Percentiles rank a stretch among this genome's conserved stretches.
Conservation (phyloP, 805 yeast genomes). For the Brettanomyces custersianus region DNA sequence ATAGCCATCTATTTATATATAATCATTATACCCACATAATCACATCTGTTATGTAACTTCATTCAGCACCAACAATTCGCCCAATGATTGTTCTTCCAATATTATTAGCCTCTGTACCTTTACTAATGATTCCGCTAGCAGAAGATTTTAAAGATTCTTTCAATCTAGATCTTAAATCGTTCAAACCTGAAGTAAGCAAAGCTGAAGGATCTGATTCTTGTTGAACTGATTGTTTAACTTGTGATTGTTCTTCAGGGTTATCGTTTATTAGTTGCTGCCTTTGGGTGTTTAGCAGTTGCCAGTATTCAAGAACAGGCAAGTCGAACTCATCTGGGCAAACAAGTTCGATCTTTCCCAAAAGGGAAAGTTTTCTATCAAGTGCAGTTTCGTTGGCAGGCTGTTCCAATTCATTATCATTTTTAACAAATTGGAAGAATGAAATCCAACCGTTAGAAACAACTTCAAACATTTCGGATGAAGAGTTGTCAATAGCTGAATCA, state of each 20-base stretch:
- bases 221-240: not conserved
- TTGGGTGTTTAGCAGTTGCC: slow-evolving; percentile 40
- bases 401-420: slow-evolving; percentile 29
- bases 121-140: slow-evolving; percentile 17
- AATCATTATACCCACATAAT: not conserved
- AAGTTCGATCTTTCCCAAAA: slow-evolving; percentile 43
- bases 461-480: slow-evolving; percentile 6
- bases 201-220: not conserved
- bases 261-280: slow-evolving; percentile 18
- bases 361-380: slow-evolving; percentile 34
- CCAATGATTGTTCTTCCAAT: slow-evolving; percentile 27
- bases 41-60: not conserved
- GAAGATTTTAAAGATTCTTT: slow-evolving; percentile 21
- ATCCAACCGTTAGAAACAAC: slow-evolving; percentile 44
- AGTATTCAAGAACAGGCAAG: slow-evolving; percentile 48
- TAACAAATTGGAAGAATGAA: slow-evolving; percentile 66
- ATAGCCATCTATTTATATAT: not conserved
- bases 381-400: too few species aligned
- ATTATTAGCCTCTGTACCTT: slow-evolving; percentile 14
- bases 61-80: slow-evolving; percentile 27
- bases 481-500: slow-evolving; percentile 13
- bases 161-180: slow-evolving; percentile 19
- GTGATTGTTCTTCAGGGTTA: not conserved
- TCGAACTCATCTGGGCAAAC: slow-evolving; percentile 48
- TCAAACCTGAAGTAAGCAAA: slow-evolving; percentile 6